Conservation (phyloP, 176 grass and related monocot species). For the Triticum monococcum region DNA sequence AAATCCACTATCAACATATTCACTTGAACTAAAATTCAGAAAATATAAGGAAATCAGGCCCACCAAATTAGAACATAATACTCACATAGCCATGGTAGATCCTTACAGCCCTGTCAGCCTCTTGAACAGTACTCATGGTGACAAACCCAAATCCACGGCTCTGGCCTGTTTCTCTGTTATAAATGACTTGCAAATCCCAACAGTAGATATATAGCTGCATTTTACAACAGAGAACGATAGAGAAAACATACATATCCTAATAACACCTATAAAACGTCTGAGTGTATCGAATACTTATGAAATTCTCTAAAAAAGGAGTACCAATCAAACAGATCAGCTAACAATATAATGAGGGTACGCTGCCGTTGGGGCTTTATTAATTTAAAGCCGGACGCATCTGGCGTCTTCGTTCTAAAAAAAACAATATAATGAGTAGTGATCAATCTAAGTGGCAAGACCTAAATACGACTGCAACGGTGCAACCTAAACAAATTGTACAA, state of each 20-base stretch:
- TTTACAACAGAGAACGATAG: background rate
- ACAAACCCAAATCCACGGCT: conserved; percentile 1
- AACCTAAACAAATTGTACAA: background rate
- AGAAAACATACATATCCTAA: background rate
- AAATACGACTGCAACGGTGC: no score
- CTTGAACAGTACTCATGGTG: background rate
- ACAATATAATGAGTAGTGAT: background rate
- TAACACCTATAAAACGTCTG: background rate
- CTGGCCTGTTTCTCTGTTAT: background rate
- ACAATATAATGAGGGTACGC: background rate
- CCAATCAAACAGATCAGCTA: background rate
- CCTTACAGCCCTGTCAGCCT: background rate
- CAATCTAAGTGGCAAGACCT: background rate
- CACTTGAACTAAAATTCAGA: background rate
- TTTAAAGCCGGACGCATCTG: no score
- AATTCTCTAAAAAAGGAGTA: background rate
- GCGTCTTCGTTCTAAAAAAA: no score
- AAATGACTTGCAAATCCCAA: background rate
- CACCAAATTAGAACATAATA: background rate
- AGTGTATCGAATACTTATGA: background rate
- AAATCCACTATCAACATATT: background rate
- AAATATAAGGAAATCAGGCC: background rate
- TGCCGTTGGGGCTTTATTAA: no score
- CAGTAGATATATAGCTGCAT: background rate
- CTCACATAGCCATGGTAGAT: conserved; percentile 8